phyloP scores from a whole-genome alignment of 2,329 filamentous ascomycete genomes.

The Aspergillus tubingensis region DNA sequence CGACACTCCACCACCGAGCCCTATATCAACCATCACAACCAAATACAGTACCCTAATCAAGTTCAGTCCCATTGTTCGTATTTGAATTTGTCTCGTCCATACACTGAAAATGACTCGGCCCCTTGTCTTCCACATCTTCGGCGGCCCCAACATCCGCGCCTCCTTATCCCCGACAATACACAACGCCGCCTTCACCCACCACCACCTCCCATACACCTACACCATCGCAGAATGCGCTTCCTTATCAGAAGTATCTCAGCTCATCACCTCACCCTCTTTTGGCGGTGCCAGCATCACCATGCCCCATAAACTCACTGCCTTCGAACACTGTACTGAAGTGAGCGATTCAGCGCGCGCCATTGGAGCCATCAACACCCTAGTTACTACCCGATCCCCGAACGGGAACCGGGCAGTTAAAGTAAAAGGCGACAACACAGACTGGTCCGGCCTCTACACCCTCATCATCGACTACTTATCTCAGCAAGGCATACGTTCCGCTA shows the following conservation, averaged over 20 bases:
- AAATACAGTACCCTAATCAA: background rate
- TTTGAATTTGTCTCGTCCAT: background rate
- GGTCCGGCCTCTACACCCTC: background rate
- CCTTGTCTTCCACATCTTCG: slow-evolving; percentile 17
- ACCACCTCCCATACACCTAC: slow-evolving; percentile 15
- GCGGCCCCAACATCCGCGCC: slow-evolving; percentile 18
- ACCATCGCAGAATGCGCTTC: slow-evolving; percentile 14
- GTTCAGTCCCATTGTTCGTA: background rate
- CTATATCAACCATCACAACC: background rate
- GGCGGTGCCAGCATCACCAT: slow-evolving; percentile 77
- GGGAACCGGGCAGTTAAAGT: background rate
- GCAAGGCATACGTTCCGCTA: background rate
- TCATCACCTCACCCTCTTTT: slow-evolving; percentile 69
- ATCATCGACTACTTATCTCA: background rate
- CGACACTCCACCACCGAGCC: background rate
- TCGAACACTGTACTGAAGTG: background rate
- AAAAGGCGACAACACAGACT: background rate
- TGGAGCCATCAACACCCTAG: background rate
- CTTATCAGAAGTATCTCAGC: slow-evolving; percentile 32
- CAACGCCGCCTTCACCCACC: slow-evolving; percentile 21
- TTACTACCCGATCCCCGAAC: background rate
- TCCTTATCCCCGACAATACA: slow-evolving; percentile 24
- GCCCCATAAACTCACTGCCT: slow-evolving; percentile 20
- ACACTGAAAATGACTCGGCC: background rate
- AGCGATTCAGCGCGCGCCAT: background rate